These are phyloP conservation scores for Leishmania arabica DNA, from an alignment of 208 protist species.

Conservation along the genomic window DNA sequence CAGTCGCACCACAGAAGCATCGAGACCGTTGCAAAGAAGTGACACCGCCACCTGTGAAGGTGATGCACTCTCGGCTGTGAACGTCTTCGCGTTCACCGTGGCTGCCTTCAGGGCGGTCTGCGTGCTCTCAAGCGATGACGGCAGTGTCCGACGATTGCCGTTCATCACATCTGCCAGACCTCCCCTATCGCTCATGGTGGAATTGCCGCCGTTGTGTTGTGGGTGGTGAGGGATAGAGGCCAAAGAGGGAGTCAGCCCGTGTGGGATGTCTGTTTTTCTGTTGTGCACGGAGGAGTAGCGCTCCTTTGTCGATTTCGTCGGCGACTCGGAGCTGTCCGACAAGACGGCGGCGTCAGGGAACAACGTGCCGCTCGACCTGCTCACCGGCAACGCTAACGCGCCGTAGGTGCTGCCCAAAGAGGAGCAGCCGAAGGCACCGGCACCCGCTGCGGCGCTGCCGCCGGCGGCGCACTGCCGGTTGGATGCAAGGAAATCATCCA, in stretches of 20 bases:
- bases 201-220: not conserved
- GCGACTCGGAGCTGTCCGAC: slow-evolving; percentile 18
- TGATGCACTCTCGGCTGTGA: not conserved
- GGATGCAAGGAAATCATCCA: slow-evolving; percentile 55
- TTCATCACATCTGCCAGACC: not conserved
- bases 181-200: not conserved
- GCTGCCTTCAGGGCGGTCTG: not conserved
- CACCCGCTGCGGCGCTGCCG: slow-evolving; percentile 1
- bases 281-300: not conserved
- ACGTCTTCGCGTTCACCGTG: not conserved
- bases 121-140: slow-evolving; percentile 5
- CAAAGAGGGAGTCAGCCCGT: not conserved
- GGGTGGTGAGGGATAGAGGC: not conserved
- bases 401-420: slow-evolving; percentile 17
- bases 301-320: slow-evolving; percentile 6
- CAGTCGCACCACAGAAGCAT: not conserved
- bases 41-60: slow-evolving; percentile 19
- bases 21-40: not conserved
- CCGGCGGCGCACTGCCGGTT: slow-evolving; percentile 37
- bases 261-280: slow-evolving; percentile 8
- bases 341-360: slow-evolving; percentile 16
- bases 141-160: not conserved
- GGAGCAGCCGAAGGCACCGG: slow-evolving; percentile 11
- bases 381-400: not conserved
- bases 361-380: slow-evolving; percentile 13